Conservation (phyloP, 2,329 filamentous ascomycete genomes). For the Monosporascus sp. region DNA sequence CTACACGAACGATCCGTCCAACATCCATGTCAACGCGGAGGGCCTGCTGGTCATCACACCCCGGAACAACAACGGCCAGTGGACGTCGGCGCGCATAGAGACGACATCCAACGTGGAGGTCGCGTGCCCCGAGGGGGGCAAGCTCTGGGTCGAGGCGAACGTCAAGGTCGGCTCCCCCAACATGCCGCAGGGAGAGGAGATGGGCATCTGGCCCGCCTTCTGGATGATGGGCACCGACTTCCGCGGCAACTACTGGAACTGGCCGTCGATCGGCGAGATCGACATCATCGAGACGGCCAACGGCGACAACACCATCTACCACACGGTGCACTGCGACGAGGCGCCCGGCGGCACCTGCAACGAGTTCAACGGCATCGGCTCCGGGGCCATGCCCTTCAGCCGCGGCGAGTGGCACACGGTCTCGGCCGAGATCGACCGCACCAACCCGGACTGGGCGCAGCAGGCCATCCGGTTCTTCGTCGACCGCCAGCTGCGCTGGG, state of each 20-base stretch:
- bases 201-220: slow-evolving; percentile 43
- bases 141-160: slow-evolving; percentile 33
- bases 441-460: slow-evolving; percentile 16
- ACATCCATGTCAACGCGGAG: slow-evolving; percentile 34
- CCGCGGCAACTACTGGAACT: slow-evolving; percentile 33
- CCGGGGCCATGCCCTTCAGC: slow-evolving; percentile 13
- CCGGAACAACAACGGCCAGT: slow-evolving; percentile 22
- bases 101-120: slow-evolving; percentile 31
- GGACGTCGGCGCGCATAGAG: slow-evolving; percentile 43
- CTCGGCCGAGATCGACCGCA: slow-evolving; percentile 29
- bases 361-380: slow-evolving; percentile 32
- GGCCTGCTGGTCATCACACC: slow-evolving; percentile 35
- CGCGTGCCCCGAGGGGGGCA: slow-evolving; percentile 25
- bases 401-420: slow-evolving; percentile 28
- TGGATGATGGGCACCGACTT: slow-evolving; percentile 38
- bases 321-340: slow-evolving; percentile 38
- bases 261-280: slow-evolving; percentile 39
- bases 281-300: slow-evolving; percentile 42
- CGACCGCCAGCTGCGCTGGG: slow-evolving; percentile 25
- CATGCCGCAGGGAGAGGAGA: slow-evolving; percentile 18
- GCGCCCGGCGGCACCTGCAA: slow-evolving; percentile 35
- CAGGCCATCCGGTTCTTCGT: slow-evolving; percentile 33
- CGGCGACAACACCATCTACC: slow-evolving; percentile 29
- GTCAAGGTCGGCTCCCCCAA: slow-evolving; percentile 31
- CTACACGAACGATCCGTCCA: slow-evolving; percentile 36